These are phyloP conservation scores for Sporisorium scitamineum DNA, from an alignment of 1,284 basidiomycete genomes.

Conservation along the genomic window DNA sequence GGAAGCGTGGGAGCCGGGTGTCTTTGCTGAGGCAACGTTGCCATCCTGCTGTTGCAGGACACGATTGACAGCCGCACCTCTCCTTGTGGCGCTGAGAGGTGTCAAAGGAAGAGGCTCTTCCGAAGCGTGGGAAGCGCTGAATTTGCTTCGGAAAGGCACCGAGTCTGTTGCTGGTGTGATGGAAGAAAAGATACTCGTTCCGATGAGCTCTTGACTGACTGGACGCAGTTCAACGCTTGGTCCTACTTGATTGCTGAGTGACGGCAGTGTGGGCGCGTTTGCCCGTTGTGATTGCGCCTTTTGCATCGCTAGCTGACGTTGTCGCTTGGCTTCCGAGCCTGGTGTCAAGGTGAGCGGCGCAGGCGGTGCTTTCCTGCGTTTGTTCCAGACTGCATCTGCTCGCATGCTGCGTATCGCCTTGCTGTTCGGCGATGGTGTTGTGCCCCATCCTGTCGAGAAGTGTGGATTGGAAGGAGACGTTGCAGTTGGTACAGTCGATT, in stretches of 20 bases:
- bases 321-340: conserved; percentile 25
- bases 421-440: conserved; percentile 32
- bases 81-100: conserved; percentile 49
- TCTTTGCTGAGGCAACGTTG: neutral
- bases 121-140: conserved; percentile 10
- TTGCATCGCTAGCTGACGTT: conserved; percentile 24
- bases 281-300: neutral
- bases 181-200: conserved; percentile 43
- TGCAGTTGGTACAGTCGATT: neutral
- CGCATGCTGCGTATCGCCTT: conserved; percentile 46
- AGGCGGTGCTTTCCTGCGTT: conserved; percentile 51
- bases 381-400: conserved; percentile 45
- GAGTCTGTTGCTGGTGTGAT: conserved; percentile 29
- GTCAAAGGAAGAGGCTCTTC: conserved; percentile 34
- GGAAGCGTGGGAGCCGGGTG: conserved; percentile 7
- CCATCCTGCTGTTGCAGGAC: conserved; percentile 3
- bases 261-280: neutral
- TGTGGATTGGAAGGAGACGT: conserved; percentile 8
- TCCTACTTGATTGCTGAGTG: neutral
- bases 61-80: conserved; percentile 33
- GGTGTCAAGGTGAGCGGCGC: conserved; percentile 44
- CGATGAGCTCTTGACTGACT: conserved; percentile 16
- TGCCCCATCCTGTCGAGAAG: neutral
- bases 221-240: conserved; percentile 11
- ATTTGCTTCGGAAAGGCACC: conserved; percentile 6